These are phyloP conservation scores for Paraphoma chrysanthemicola DNA, from an alignment of 2,329 filamentous ascomycete genomes.

Conservation along the genomic window DNA sequence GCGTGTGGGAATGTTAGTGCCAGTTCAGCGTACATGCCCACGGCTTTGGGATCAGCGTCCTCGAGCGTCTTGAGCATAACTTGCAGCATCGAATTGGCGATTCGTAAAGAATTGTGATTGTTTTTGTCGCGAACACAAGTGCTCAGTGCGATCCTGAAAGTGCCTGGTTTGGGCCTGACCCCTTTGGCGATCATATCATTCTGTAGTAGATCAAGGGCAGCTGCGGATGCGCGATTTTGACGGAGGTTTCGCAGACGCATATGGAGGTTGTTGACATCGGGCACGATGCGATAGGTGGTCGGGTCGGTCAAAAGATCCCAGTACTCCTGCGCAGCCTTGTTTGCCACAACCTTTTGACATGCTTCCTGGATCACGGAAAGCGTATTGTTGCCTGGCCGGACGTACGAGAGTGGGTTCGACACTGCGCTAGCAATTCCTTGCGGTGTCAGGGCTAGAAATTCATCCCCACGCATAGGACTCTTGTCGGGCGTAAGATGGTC, in stretches of 20 bases:
- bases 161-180: slow-evolving; percentile 50
- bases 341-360: slow-evolving; percentile 66
- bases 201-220: slow-evolving; percentile 65
- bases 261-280: slow-evolving; percentile 75
- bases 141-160: slow-evolving; percentile 76
- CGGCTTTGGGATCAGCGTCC: slow-evolving; percentile 39
- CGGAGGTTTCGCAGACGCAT: slow-evolving; percentile 72
- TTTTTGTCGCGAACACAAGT: slow-evolving; percentile 78
- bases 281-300: slow-evolving; percentile 64
- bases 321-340: slow-evolving; percentile 72
- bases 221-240: slow-evolving; percentile 68
- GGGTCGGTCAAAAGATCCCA: slow-evolving; percentile 73
- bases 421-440: slow-evolving; percentile 29
- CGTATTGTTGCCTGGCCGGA: slow-evolving; percentile 59
- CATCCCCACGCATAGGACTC: slow-evolving; percentile 32
- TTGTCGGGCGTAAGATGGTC: slow-evolving; percentile 34
- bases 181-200: slow-evolving; percentile 36
- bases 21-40: slow-evolving; percentile 40
- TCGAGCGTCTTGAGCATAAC: slow-evolving; percentile 35
- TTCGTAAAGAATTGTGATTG: slow-evolving; percentile 71
- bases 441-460: slow-evolving; percentile 37
- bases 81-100: slow-evolving; percentile 70
- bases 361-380: slow-evolving; percentile 74
- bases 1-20: slow-evolving; percentile 34
- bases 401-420: slow-evolving; percentile 48